phyloP scores from a whole-genome alignment of 1,139 yeast species.

The Arxiozyma telluris region DNA sequence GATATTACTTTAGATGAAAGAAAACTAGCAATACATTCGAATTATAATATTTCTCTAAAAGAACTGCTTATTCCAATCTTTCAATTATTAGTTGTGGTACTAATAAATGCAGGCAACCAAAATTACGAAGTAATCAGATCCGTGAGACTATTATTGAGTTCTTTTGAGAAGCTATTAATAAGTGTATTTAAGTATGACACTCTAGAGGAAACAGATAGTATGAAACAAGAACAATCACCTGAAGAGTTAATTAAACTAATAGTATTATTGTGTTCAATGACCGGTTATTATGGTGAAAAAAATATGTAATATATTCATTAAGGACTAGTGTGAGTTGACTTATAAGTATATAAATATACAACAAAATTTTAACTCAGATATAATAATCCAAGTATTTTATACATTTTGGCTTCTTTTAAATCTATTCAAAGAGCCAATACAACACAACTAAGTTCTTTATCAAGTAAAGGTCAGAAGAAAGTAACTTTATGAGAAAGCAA shows the following conservation, averaged over 20 bases:
- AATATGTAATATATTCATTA: neutral
- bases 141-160: constrained; percentile 44
- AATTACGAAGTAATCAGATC: constrained; percentile 55
- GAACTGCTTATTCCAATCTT: constrained; percentile 72
- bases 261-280: constrained; percentile 49
- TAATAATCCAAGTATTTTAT: neutral
- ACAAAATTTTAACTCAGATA: neutral
- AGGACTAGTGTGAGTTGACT: neutral
- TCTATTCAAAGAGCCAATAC: neutral
- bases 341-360: no score
- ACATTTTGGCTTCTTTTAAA: neutral
- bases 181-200: constrained; percentile 68
- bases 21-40: constrained; percentile 31
- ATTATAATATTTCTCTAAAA: constrained; percentile 42
- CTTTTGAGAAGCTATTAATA: constrained; percentile 48
- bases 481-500: neutral
- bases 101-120: constrained; percentile 71
- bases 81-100: constrained; percentile 59
- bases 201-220: constrained; percentile 24
- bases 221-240: constrained; percentile 17
- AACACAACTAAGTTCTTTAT: no score
- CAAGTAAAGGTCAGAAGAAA: no score
- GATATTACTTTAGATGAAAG: constrained; percentile 46
- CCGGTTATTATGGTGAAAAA: constrained; percentile 33
- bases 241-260: constrained; percentile 46